A percentile compares a stretch with the other conserved stretches of the same genome.
Conservation (phyloP, 139 green algal species). For the Limnomonas spitsbergensis region DNA sequence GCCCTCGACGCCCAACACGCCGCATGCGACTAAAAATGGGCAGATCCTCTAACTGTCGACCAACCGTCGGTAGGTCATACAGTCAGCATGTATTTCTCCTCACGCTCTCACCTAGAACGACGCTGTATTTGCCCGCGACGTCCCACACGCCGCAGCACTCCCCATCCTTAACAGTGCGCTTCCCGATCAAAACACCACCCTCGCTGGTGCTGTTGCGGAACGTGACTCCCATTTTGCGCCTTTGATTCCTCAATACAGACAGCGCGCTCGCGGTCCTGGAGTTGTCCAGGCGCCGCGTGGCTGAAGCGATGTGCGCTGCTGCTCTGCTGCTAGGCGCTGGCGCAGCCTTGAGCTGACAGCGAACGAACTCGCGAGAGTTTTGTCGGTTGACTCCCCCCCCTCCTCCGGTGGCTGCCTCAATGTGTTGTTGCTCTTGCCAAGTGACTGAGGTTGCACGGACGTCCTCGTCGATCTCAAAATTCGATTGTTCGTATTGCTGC, state of each 20-base stretch:
- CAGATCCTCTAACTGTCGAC: no score
- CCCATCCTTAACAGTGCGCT: slow-evolving; percentile 22
- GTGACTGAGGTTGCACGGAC: no score
- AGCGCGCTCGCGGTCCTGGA: background rate
- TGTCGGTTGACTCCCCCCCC: background rate
- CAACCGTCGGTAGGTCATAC: no score
- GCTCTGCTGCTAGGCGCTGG: background rate
- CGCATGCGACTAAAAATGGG: no score
- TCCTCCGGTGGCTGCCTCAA: background rate
- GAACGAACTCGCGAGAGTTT: no score
- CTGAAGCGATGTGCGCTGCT: background rate
- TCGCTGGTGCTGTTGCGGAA: background rate
- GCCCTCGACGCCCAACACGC: no score
- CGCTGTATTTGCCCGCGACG: background rate
- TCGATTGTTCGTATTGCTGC: no score
- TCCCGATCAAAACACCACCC: background rate
- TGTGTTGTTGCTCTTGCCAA: background rate
- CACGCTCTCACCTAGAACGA: background rate
- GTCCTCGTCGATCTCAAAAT: no score
- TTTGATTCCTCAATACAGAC: background rate
- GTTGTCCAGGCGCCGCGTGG: background rate
- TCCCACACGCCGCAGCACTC: slow-evolving; percentile 20
- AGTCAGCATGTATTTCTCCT: no score
- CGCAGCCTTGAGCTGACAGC: no score
- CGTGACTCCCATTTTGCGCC: background rate